Conservation (phyloP, 116 monocot species). For the Phalaenopsis hybrid region DNA sequence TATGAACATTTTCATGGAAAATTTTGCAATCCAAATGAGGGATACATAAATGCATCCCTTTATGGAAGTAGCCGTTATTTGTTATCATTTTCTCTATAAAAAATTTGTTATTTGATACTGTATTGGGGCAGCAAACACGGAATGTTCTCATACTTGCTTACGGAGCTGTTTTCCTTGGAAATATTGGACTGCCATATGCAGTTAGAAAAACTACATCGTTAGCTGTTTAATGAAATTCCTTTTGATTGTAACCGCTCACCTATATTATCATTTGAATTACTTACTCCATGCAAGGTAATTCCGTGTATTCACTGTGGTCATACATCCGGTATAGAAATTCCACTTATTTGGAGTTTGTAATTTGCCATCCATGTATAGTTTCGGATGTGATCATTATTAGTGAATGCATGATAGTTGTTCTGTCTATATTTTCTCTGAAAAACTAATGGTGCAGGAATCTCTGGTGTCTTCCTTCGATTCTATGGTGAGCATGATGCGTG, state of each 20-base stretch:
- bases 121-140: background rate
- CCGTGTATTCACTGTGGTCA: background rate
- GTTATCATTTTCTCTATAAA: too few relatives aligned
- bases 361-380: background rate
- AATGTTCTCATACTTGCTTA: background rate
- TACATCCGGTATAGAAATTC: background rate
- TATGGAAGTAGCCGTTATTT: too few relatives aligned
- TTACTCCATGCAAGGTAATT: too few relatives aligned
- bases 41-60: too few relatives aligned
- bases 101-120: too few relatives aligned
- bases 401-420: background rate
- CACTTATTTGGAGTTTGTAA: background rate
- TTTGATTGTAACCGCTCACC: too few relatives aligned
- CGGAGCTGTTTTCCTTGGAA: background rate
- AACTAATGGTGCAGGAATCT: constrained; percentile 14
- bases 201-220: too few relatives aligned
- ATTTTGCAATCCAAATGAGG: too few relatives aligned
- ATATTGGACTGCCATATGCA: background rate
- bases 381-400: background rate
- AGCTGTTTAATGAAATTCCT: too few relatives aligned
- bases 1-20: too few relatives aligned
- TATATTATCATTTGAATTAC: too few relatives aligned
- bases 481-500: constrained; percentile 18
- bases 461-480: constrained; percentile 21
- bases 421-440: background rate